These are phyloP conservation scores for Lachnellula suecica DNA, from an alignment of 2,329 filamentous ascomycete species.

Conservation along the genomic window DNA sequence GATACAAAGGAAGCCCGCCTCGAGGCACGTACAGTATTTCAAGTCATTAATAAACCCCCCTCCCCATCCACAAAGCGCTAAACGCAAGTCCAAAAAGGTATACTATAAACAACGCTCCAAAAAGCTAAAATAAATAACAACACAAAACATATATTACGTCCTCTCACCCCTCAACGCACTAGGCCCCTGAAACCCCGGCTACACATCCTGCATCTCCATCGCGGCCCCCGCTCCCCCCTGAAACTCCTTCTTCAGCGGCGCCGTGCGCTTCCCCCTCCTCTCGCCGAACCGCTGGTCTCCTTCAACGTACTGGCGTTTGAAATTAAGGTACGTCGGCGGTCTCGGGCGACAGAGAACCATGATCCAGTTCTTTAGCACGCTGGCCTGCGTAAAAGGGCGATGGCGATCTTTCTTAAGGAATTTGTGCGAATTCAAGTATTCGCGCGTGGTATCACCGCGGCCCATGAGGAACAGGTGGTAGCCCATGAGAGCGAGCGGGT, in stretches of 20 bases:
- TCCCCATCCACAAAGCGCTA: too few species aligned
- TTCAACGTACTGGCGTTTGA: conserved; percentile 73
- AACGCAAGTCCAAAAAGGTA: too few species aligned
- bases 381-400: conserved; percentile 82
- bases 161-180: conserved; percentile 20
- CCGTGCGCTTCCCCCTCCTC: conserved; percentile 50
- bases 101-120: too few species aligned
- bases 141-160: too few species aligned
- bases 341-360: conserved; percentile 80
- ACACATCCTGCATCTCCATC: conserved; percentile 66
- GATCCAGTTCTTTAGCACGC: conserved; percentile 73
- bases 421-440: conserved; percentile 95
- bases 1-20: too few species aligned
- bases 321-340: conserved; percentile 83
- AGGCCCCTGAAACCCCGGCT: conserved; percentile 57
- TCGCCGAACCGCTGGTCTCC: conserved; percentile 82
- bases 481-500: conserved; percentile 78
- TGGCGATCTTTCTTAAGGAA: conserved; percentile 91
- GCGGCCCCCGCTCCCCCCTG: conserved; percentile 61
- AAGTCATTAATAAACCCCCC: too few species aligned
- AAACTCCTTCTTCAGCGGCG: conserved; percentile 48
- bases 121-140: too few species aligned
- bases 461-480: conserved; percentile 93
- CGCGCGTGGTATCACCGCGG: conserved; percentile 89
- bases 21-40: too few species aligned